Evolutionary conservation across 441 rosid species (phyloP), one percentile per base, ranked within the genome.

Genomic region (Gossypium schwendimanii): DNA sequence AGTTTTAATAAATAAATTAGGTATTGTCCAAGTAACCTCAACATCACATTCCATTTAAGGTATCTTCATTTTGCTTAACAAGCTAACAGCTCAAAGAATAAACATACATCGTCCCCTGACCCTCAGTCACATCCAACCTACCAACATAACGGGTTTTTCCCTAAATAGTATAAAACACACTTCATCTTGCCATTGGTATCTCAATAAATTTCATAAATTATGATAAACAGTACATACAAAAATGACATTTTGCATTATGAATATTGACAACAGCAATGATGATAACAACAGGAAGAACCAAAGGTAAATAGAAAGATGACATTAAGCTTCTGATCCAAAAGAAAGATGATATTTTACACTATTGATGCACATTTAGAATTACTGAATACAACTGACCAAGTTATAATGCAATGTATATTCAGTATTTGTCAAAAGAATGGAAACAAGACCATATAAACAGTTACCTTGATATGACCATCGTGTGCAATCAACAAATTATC

Each of bases 401-500:
- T 24, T 28, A 54, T 39, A 65, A 15, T 3, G 63, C 45, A 58
- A 24, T 33, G 31, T 17, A 8, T 26, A 55, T 23, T 26, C 60
- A 28, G 36, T 59, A 60, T 75, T 4, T 26, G 23, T 24, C 24
- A 23, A 73, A 15, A 24, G 28, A 18, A 57, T 26, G 17, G 64
- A 62, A 71, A 14, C 52, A 73, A 65, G 59, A 15, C 15, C 26
- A 66, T 53, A 55, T 69, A 2, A 57, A 23, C 52, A 14, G 68
- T 54, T 89, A 96, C 99, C 99, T 96, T 96, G 83, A 94, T 91
- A 82, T 96, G 99, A 74, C 99, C 98, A 87, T 96, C 99, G 77
- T 96, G 99, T 21, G 99, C 98, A 76, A 96, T 96, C 87, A 96
- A 85, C 84, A 96, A 81, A 86, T 94, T 94, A 84, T 96, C 99